Conservation (phyloP, 2,329 filamentous ascomycete species). For the Trichoderma pleuroti region DNA sequence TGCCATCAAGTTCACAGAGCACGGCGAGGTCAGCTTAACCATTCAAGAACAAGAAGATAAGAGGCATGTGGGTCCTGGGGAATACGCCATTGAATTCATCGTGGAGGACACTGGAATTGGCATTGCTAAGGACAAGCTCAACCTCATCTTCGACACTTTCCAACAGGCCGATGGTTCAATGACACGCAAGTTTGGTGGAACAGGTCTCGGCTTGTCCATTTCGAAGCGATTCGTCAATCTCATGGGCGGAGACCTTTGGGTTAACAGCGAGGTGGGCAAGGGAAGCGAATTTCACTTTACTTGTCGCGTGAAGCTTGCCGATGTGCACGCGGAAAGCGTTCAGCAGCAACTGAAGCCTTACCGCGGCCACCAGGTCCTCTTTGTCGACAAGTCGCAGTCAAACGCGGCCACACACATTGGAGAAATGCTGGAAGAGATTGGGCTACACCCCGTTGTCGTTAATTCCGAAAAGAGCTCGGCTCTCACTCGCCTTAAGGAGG, state of each 20-base stretch:
- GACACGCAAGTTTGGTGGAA: slow-evolving; percentile 92
- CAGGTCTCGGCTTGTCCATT: slow-evolving; percentile 88
- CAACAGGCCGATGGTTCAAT: slow-evolving; percentile 97
- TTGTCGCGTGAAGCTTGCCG: slow-evolving; percentile 80
- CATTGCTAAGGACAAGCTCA: slow-evolving; percentile 90
- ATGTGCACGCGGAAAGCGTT: slow-evolving; percentile 73
- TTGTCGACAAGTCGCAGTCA: slow-evolving; percentile 88
- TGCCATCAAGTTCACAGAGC: slow-evolving; percentile 97
- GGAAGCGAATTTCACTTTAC: slow-evolving; percentile 97
- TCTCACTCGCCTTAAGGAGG: slow-evolving; percentile 50
- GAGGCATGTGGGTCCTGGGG: slow-evolving; percentile 61
- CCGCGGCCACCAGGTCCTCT: slow-evolving; percentile 85
- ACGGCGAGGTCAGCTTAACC: slow-evolving; percentile 92
- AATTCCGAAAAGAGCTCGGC: slow-evolving; percentile 66
- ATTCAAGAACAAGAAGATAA: slow-evolving; percentile 67
- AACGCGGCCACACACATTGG: slow-evolving; percentile 72
- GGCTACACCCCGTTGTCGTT: slow-evolving; percentile 80
- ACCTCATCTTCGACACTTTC: slow-evolving; percentile 98
- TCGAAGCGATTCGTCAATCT: slow-evolving; percentile 92
- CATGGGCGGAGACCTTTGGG: slow-evolving; percentile 96
- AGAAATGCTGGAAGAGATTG: slow-evolving; percentile 72
- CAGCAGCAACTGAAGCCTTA: slow-evolving; percentile 85
- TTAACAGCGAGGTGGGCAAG: slow-evolving; percentile 85
- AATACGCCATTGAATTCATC: slow-evolving; percentile 93
- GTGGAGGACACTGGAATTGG: slow-evolving; percentile 96